A percentile compares a stretch with the other conserved stretches of the same genome.
phyloP scores from a whole-genome alignment of 768 basidiomycete species.

The Tulasnella sp. region DNA sequence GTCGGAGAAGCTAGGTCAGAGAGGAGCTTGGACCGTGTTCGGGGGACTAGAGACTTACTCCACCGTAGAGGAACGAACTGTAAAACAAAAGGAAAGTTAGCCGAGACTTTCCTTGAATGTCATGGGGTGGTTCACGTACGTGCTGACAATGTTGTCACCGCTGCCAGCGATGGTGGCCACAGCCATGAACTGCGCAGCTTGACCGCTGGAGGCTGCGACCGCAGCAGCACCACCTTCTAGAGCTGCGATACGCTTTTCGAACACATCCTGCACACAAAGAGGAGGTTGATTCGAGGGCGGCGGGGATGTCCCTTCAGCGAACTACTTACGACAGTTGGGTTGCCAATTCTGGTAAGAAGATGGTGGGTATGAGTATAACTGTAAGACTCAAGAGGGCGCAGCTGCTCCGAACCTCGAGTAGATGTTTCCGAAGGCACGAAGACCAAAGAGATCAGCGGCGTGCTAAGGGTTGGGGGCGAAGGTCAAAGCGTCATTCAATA shows the following conservation, averaged over 20 bases:
- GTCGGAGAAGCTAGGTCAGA: background rate
- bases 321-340: constrained; percentile 57
- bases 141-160: constrained; percentile 76
- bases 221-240: constrained; percentile 79
- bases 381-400: background rate
- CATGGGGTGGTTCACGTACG: constrained; percentile 43
- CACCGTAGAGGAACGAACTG: constrained; percentile 65
- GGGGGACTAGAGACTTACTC: constrained; percentile 44
- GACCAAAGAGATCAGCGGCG: constrained; percentile 65
- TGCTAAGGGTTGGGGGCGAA: constrained; percentile 44
- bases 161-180: constrained; percentile 55
- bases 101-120: background rate
- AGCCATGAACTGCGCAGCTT: constrained; percentile 72
- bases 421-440: constrained; percentile 59
- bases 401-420: constrained; percentile 46
- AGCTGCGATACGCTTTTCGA: constrained; percentile 73
- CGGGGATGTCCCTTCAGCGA: background rate
- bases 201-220: constrained; percentile 67
- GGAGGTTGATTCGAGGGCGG: background rate
- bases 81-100: background rate
- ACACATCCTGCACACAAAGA: constrained; percentile 56
- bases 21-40: background rate
- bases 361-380: background rate
- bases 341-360: constrained; percentile 49
- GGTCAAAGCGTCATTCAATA: background rate